These are phyloP conservation scores for Lichtheimia ramosa DNA, from an alignment of 371 early-diverging fungal genomes.

Conservation along the genomic window DNA sequence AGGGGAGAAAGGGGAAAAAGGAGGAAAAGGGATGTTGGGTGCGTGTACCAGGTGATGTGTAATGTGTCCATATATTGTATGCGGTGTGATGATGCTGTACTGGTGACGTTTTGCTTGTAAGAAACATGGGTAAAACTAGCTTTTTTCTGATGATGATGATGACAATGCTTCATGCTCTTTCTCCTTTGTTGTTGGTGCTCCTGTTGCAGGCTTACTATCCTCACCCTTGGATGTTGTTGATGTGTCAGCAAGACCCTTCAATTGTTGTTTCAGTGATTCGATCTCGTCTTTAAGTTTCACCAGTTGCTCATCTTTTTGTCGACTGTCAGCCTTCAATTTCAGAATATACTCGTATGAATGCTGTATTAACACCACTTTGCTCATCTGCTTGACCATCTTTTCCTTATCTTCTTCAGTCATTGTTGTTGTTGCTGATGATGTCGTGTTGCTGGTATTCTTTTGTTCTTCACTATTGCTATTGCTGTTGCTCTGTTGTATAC, in stretches of 20 bases:
- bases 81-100: not conserved
- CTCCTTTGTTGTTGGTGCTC: slow-evolving; percentile 19
- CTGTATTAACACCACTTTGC: slow-evolving; percentile 46
- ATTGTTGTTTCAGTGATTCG: slow-evolving; percentile 23
- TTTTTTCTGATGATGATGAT: not conserved
- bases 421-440: not conserved
- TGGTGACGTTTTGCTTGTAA: not conserved
- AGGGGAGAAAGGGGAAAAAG: not conserved
- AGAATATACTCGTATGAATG: slow-evolving; percentile 64
- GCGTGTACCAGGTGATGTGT: not conserved
- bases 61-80: not conserved
- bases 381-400: slow-evolving; percentile 55
- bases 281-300: slow-evolving; percentile 38
- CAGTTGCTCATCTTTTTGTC: slow-evolving; percentile 41
- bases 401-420: slow-evolving; percentile 23
- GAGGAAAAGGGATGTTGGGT: too few species aligned
- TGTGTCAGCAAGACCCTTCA: not conserved
- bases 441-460: not conserved
- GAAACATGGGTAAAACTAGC: not conserved
- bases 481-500: slow-evolving; percentile 12
- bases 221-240: too few species aligned
- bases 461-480: not conserved
- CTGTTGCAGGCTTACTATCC: not conserved
- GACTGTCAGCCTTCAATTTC: slow-evolving; percentile 44
- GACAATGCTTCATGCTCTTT: slow-evolving; percentile 1